A percentile compares a stretch with the other conserved stretches of the same genome.
These are phyloP conservation scores for Pseudocercospora fuligena DNA, from an alignment of 2,329 filamentous ascomycete genomes.

Conservation along the genomic window DNA sequence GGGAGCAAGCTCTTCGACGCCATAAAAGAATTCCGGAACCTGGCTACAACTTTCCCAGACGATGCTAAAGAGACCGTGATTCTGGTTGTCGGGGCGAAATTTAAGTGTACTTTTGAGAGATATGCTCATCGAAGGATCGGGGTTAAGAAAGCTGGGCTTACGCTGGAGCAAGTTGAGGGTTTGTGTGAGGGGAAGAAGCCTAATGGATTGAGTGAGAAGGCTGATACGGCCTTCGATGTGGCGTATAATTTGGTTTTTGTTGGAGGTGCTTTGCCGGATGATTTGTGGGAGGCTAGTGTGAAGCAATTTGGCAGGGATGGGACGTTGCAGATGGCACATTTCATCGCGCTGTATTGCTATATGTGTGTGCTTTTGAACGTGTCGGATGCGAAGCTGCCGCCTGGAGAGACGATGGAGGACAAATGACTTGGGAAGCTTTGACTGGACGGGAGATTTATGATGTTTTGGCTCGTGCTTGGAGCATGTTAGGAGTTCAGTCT, in stretches of 20 bases:
- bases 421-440: background rate
- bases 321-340: slow-evolving; percentile 29
- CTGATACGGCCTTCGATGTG: slow-evolving; percentile 27
- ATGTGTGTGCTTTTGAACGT: slow-evolving; percentile 33
- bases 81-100: slow-evolving; percentile 27
- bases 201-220: slow-evolving; percentile 22
- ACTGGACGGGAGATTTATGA: background rate
- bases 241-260: slow-evolving; percentile 23
- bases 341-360: slow-evolving; percentile 31
- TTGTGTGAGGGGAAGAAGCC: slow-evolving; percentile 24
- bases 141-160: slow-evolving; percentile 18
- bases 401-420: slow-evolving; percentile 15
- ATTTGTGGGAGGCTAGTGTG: slow-evolving; percentile 27
- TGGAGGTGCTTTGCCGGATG: slow-evolving; percentile 23
- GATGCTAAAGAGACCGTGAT: slow-evolving; percentile 33
- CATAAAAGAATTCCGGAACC: slow-evolving; percentile 11
- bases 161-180: slow-evolving; percentile 19
- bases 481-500: background rate
- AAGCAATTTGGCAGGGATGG: slow-evolving; percentile 31
- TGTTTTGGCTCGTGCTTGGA: background rate
- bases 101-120: slow-evolving; percentile 30
- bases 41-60: slow-evolving; percentile 22
- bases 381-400: slow-evolving; percentile 24
- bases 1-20: slow-evolving; percentile 15
- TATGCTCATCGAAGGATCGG: slow-evolving; percentile 32